Evolutionary conservation across 2,329 filamentous ascomycete genomes (phyloP).

Genomic region (Lomentospora prolificans): DNA sequence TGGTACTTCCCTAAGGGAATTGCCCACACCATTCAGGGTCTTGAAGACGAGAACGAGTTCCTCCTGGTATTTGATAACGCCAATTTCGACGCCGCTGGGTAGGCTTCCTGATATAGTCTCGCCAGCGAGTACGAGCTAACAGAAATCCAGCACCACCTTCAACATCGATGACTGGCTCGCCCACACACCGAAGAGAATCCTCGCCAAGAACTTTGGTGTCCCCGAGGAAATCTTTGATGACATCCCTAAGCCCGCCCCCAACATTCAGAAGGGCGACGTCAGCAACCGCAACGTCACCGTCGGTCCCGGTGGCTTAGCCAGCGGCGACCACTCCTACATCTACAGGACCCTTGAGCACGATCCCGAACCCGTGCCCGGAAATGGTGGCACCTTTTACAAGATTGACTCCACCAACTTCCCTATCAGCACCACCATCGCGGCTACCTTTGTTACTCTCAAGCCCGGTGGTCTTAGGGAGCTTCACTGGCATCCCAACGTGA

Average conservation of each 20-base stretch:
- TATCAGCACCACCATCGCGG: conserved; percentile 54
- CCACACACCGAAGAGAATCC: conserved; percentile 51
- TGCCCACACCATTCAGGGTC: conserved; percentile 53
- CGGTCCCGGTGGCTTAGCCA: conserved; percentile 27
- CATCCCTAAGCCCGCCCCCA: conserved; percentile 43
- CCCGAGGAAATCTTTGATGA: conserved; percentile 48
- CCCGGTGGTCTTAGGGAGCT: conserved; percentile 55
- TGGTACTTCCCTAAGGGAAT: conserved; percentile 61
- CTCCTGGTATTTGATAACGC: conserved; percentile 57
- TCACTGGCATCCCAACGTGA: conserved; percentile 61
- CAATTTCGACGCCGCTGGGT: conserved; percentile 55
- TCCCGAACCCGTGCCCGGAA: conserved; percentile 47
- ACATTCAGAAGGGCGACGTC: conserved; percentile 48
- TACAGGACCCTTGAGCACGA: conserved; percentile 48
- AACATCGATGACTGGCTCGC: conserved; percentile 62
- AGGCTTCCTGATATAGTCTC: conserved; percentile 13
- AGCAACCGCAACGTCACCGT: conserved; percentile 35
- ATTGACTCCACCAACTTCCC: conserved; percentile 61
- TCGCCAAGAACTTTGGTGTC: conserved; percentile 62
- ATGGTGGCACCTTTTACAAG: conserved; percentile 52
- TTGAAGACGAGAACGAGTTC: conserved; percentile 58
- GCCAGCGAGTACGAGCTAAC: too few relatives aligned
- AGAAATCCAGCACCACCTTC: conserved; percentile 36
- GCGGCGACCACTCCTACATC: conserved; percentile 51
- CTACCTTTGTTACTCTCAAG: conserved; percentile 53